Base-by-base conservation (phyloP, 495 filamentous ascomycete genomes). In the Daldinia childiae region DNA sequence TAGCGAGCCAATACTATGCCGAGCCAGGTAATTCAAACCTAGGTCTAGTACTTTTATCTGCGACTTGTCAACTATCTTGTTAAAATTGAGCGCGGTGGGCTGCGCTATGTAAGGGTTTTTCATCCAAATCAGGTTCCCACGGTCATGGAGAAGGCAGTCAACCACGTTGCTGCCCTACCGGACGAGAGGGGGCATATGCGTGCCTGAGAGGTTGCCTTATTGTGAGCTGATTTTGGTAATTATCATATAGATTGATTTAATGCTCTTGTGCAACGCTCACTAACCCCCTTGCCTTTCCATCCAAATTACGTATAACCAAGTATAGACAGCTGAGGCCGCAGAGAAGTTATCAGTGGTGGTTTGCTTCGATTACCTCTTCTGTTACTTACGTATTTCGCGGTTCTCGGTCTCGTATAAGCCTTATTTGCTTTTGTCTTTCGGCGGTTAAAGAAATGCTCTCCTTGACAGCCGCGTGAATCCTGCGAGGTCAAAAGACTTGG, bases 121-220 rank as follows among this genome's bases (percentile, higher is more conserved):
- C 39, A 43, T 66, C 58, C 51, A 62, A 55, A 51, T 63, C 58
- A 51, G 62, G 71, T 56, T 59, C 62, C 58, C 62, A 66, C 50
- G 58, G 51, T 27, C 39, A 57, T 38, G 43, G 51, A 15, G 26
- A 58, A 29, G 43, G 56, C 6, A 41, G 52, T 66, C 45, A 9
- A 41, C 71, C 62, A 59, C 52, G 58, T 73, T 73, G 71, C 30
- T 66, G 66, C 66, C 71, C 58, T 73, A 73, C 66, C 62, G 71
- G 62, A 63, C 58, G 57, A 73, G 66, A 59, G 66, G 71, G 71
- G 66, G 69, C 34, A 62, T 52, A 41, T 38, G 29, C 62, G 11
- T 56, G 62, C 65, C 61, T 57, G 30, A 58, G 30, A 58, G 32
- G 41, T 51, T 24, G 62, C 14, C 58, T 56, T 41, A 39, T 54